These are phyloP conservation scores for Leccinum longicurvipes DNA, from an alignment of 768 basidiomycete genomes.

Conservation along the genomic window DNA sequence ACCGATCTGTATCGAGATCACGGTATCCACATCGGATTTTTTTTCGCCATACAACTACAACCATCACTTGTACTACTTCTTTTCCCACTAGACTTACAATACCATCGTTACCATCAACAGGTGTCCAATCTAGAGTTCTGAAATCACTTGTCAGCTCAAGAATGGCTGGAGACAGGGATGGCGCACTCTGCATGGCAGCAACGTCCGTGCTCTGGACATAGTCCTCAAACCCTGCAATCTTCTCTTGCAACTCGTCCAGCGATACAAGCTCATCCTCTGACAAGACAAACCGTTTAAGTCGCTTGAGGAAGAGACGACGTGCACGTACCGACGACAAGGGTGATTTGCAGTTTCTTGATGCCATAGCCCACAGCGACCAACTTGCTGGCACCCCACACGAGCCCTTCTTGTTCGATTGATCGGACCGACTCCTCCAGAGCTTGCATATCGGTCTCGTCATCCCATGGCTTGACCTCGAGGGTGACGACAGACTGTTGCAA, in stretches of 20 bases:
- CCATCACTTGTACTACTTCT: conserved; percentile 1
- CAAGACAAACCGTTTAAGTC: background rate
- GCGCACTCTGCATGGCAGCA: conserved; percentile 87
- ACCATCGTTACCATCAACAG: background rate
- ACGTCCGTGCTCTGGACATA: conserved; percentile 90
- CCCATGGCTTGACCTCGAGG: conserved; percentile 98
- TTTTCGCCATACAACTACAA: conserved; percentile 9
- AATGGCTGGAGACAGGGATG: background rate
- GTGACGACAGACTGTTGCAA: conserved; percentile 91
- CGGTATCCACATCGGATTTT: conserved; percentile 4
- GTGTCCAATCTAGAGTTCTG: conserved; percentile 21
- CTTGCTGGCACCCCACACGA: conserved; percentile 95
- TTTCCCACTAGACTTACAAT: conserved; percentile 10
- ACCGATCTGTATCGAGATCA: background rate
- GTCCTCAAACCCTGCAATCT: conserved; percentile 80
- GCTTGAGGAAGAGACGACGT: background rate
- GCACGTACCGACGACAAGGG: conserved; percentile 52
- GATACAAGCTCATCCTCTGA: conserved; percentile 95
- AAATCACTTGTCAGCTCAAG: conserved; percentile 1
- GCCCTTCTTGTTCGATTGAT: conserved; percentile 82
- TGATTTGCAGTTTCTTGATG: conserved; percentile 88
- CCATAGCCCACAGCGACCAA: conserved; percentile 90
- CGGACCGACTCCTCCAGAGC: conserved; percentile 82
- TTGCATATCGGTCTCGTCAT: conserved; percentile 97
- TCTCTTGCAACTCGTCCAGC: conserved; percentile 89